These are phyloP conservation scores for Cutaneotrichosporon arboriforme DNA, from an alignment of 1,284 basidiomycete species.

Conservation along the genomic window DNA sequence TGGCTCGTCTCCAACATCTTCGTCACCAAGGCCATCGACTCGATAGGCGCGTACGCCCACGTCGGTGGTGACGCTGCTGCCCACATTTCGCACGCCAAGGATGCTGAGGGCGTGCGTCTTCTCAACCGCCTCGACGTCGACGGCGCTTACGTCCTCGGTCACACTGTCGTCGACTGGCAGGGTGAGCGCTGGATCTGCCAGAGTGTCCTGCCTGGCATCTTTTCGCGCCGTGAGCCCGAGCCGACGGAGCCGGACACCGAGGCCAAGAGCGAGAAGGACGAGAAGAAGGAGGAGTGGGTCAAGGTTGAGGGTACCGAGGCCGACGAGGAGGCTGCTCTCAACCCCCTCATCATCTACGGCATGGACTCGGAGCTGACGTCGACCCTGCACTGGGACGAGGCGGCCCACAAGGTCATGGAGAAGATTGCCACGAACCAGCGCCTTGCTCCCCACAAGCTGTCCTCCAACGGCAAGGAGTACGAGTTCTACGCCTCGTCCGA, in stretches of 20 bases:
- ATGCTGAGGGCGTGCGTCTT: slow-evolving; percentile 53
- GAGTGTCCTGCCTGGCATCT: slow-evolving; percentile 56
- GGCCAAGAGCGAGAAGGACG: slow-evolving; percentile 21
- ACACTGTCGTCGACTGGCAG: slow-evolving; percentile 56
- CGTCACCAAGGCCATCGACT: slow-evolving; percentile 55
- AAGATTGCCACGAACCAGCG: slow-evolving; percentile 52
- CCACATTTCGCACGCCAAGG: slow-evolving; percentile 55
- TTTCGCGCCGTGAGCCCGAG: slow-evolving; percentile 45
- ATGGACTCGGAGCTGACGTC: slow-evolving; percentile 53
- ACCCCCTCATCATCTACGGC: slow-evolving; percentile 55
- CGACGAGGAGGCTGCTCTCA: slow-evolving; percentile 58
- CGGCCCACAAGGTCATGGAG: slow-evolving; percentile 53
- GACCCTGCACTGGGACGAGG: slow-evolving; percentile 48
- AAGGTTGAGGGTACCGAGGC: slow-evolving; percentile 57
- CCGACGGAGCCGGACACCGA: slow-evolving; percentile 19
- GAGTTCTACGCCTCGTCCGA: slow-evolving; percentile 54
- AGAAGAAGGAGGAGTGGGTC: slow-evolving; percentile 46
- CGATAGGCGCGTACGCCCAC: slow-evolving; percentile 53
- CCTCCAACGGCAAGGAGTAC: slow-evolving; percentile 45
- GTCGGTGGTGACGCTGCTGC: slow-evolving; percentile 56
- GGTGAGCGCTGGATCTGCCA: slow-evolving; percentile 58
- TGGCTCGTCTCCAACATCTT: slow-evolving; percentile 57
- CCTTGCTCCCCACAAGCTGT: slow-evolving; percentile 53
- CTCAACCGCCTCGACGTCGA: slow-evolving; percentile 61
- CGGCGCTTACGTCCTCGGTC: slow-evolving; percentile 71